phyloP scores from a whole-genome alignment of 1,284 basidiomycete genomes.

The Fomitiporia mediterranea region DNA sequence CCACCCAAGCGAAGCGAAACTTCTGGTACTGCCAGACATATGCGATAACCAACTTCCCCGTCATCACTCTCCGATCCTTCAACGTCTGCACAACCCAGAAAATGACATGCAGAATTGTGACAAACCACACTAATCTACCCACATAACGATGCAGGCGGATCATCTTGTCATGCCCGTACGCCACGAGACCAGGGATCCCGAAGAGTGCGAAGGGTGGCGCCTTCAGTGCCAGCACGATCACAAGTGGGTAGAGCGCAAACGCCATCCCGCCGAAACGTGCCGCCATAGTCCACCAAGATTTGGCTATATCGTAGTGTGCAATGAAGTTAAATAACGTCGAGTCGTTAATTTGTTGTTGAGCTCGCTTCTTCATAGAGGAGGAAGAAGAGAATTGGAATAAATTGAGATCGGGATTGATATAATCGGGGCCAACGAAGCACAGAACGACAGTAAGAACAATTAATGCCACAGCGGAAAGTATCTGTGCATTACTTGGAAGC shows the following conservation, averaged over 20 bases:
- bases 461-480: constrained; percentile 45
- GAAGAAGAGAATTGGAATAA: constrained; percentile 38
- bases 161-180: constrained; percentile 77
- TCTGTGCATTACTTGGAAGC: constrained; percentile 59
- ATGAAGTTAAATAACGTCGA: constrained; percentile 28
- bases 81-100: constrained; percentile 76
- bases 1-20: constrained; percentile 73
- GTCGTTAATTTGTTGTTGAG: constrained; percentile 25
- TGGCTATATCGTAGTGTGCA: constrained; percentile 60
- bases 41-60: constrained; percentile 52
- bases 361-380: constrained; percentile 23
- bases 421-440: constrained; percentile 67
- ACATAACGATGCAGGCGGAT: constrained; percentile 68
- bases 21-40: constrained; percentile 64
- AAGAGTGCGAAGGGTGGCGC: constrained; percentile 78
- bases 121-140: constrained; percentile 70
- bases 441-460: constrained; percentile 41
- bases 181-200: constrained; percentile 63
- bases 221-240: constrained; percentile 76
- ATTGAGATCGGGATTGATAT: constrained; percentile 54
- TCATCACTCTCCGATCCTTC: constrained; percentile 44
- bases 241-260: constrained; percentile 75
- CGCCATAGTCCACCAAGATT: constrained; percentile 76
- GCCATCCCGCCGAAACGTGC: constrained; percentile 73
- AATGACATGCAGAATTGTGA: constrained; percentile 64